Evolutionary conservation across 768 basidiomycete genomes (phyloP), one percentile per base, ranked within the genome.

Genomic region (Termitomyces heimii): DNA sequence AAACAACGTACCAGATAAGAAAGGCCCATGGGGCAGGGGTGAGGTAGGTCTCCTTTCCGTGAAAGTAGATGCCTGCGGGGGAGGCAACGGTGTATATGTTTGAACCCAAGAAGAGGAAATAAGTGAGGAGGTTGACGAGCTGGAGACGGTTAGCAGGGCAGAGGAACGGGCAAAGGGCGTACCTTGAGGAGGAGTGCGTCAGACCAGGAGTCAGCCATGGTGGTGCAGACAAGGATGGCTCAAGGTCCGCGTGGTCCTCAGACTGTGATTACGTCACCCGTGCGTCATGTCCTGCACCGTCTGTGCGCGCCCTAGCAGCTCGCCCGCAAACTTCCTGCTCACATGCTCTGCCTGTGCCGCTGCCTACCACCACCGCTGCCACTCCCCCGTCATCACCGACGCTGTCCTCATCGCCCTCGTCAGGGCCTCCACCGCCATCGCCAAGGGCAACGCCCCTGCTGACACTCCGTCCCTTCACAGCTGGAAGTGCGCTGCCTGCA

Each of bases 21-120:
- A 94, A 96, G 1, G 91, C 88, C 84, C 90, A 97, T 28, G 87
- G 84, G 26, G 92, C 91, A n/a, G 96, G 96, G 1, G 94, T 97
- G 57, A 98, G 76, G 71, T 94, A 98, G 0, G 95, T 97, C 63
- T 89, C 86, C 69, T 92, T 92, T 45, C 83, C 85, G 61, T 76
- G 71, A 67, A 78, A 83, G 73, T 92, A 92, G 51, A 84, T 78
- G 60, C 82, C 84, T 42, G 81, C 79, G 0, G 91, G 91, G 2
- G 83, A 81, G 6, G 92, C 85, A 59, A 94, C 81, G 53, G 86
- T 88, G 78, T 92, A 95, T 56, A 94, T 79, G 72, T 96, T 96
- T 39, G 88, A 89, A 32, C 91, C 94, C n/a, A 96, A 77, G 73
- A 95, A 93, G 58, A 89, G 68, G 67, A 92, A 80, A 69, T 92